These are phyloP conservation scores for Gaultheria prostrata DNA, from an alignment of 148 eudicot species.

Conservation along the genomic window DNA sequence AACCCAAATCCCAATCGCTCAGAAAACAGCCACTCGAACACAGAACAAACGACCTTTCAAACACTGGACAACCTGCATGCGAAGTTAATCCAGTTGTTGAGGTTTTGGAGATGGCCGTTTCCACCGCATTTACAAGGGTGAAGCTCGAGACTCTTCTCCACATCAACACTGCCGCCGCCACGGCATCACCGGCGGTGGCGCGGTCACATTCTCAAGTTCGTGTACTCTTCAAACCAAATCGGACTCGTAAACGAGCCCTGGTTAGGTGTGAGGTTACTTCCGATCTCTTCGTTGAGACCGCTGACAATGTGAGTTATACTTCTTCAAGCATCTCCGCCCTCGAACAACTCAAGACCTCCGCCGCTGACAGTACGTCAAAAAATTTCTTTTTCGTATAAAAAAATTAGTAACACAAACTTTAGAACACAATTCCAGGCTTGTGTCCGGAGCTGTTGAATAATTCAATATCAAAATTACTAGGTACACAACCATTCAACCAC, in stretches of 20 bases:
- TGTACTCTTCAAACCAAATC: slow-evolving; percentile 26
- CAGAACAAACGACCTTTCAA: no score
- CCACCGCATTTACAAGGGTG: slow-evolving; percentile 54
- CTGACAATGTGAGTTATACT: slow-evolving; percentile 22
- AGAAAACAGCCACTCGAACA: not conserved
- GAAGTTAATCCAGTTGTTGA: not conserved
- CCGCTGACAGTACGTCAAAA: slow-evolving; percentile 39
- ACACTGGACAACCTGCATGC: not conserved
- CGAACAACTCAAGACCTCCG: slow-evolving; percentile 56
- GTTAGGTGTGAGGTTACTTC: slow-evolving; percentile 39
- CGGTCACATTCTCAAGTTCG: slow-evolving; percentile 32
- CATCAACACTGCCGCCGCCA: slow-evolving; percentile 28
- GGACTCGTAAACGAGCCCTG: slow-evolving; percentile 10
- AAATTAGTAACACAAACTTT: no score
- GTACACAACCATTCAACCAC: no score
- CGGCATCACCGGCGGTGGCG: slow-evolving; percentile 20
- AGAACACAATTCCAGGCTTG: no score
- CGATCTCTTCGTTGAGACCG: slow-evolving; percentile 31
- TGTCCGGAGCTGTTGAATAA: no score
- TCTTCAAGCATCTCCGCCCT: slow-evolving; percentile 49
- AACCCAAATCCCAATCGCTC: not conserved
- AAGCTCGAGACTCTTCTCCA: slow-evolving; percentile 56
- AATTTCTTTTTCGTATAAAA: not conserved
- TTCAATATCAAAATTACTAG: no score
- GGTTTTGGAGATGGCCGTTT: slow-evolving; percentile 50